Conservation (phyloP, 179 eudicot genomes). For the Amaranthus tricolor region DNA sequence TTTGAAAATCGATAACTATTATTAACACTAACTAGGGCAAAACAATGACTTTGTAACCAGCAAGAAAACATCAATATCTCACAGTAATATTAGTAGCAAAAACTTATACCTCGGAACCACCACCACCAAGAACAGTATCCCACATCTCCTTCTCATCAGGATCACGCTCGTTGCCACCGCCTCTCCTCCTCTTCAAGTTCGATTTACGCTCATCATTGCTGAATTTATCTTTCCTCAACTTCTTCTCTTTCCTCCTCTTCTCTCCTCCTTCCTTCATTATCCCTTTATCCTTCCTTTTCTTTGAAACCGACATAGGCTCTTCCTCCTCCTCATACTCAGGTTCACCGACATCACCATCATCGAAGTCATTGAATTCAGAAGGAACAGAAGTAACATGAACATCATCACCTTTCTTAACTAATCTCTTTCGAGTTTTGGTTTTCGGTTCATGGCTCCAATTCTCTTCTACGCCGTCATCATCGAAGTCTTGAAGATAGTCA, state of each 20-base stretch:
- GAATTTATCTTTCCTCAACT: conserved; percentile 36
- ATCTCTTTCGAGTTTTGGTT: conserved; percentile 61
- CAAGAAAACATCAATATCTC: background rate
- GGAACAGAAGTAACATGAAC: conserved; percentile 18
- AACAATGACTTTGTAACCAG: background rate
- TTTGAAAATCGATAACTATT: too few relatives aligned
- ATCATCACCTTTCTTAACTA: conserved; percentile 58
- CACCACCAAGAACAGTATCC: conserved; percentile 72
- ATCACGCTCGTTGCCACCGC: conserved; percentile 55
- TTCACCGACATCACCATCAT: conserved; percentile 38
- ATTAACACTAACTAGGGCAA: too few relatives aligned
- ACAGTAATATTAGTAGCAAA: background rate
- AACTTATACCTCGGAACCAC: conserved; percentile 62
- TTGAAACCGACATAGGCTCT: conserved; percentile 28
- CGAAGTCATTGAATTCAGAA: conserved; percentile 47
- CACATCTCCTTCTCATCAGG: conserved; percentile 89
- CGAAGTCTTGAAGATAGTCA: conserved; percentile 29
- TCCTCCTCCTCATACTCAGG: conserved; percentile 39
- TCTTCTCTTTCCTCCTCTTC: conserved; percentile 40
- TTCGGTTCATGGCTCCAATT: conserved; percentile 42
- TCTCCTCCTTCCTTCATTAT: conserved; percentile 38
- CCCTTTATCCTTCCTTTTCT: conserved; percentile 59
- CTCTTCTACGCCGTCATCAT: conserved; percentile 38
- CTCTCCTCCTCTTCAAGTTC: conserved; percentile 49
- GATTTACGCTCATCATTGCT: conserved; percentile 27